Evolutionary conservation across 2,329 filamentous ascomycete species (phyloP).

Genomic region (Immersiporthe knoxdaviesiana): DNA sequence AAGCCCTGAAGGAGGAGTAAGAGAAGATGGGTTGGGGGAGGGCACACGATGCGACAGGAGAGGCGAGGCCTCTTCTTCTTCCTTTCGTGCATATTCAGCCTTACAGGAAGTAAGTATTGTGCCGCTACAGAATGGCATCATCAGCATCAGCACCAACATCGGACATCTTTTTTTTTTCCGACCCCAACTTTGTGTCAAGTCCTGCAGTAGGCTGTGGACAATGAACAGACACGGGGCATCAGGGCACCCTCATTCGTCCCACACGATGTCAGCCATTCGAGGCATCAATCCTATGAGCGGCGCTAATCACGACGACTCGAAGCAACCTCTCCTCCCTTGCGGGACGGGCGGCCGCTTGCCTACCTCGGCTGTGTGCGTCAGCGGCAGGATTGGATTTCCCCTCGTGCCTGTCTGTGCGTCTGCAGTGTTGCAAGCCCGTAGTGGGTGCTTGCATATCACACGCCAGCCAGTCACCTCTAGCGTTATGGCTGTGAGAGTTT

Average conservation of each 20-base stretch:
- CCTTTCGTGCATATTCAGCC: background rate
- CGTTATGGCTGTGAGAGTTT: background rate
- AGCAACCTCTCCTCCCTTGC: background rate
- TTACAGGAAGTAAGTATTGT: background rate
- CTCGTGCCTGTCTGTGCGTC: constrained; percentile 11
- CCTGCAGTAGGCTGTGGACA: background rate
- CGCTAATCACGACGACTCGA: constrained; percentile 8
- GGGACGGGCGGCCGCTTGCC: background rate
- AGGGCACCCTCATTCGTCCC: background rate
- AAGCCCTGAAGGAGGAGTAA: background rate
- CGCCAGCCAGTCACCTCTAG: background rate
- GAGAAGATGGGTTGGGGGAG: no score
- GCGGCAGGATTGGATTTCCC: constrained; percentile 24
- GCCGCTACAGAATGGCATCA: background rate
- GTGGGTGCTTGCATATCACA: background rate
- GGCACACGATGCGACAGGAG: background rate
- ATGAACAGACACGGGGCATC: background rate
- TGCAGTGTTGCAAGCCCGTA: no score
- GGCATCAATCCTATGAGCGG: background rate
- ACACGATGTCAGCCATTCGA: background rate
- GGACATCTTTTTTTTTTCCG: background rate
- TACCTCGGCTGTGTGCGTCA: constrained; percentile 25
- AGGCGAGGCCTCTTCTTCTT: background rate
- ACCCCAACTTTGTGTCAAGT: background rate
- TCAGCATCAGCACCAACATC: background rate